Evolutionary conservation across 2,329 filamentous ascomycete genomes (phyloP).

Genomic region (Pseudogymnoascus sp.): DNA sequence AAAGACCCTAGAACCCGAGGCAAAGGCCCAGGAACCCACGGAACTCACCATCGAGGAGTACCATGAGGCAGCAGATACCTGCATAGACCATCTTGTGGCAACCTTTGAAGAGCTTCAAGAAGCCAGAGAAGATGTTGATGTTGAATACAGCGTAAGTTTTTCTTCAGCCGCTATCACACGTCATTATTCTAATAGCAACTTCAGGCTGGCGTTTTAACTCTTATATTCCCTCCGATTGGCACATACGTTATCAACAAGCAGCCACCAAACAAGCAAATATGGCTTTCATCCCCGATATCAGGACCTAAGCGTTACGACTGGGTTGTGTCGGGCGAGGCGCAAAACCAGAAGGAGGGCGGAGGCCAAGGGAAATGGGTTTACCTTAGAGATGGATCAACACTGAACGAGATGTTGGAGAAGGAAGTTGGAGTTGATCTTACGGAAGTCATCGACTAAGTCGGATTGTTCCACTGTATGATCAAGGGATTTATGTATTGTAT

Average conservation of each 20-base stretch:
- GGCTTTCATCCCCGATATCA: constrained; percentile 85
- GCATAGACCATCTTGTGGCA: constrained; percentile 52
- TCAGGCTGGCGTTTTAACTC: constrained; percentile 78
- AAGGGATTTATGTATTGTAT: constrained; percentile 2
- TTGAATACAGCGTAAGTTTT: constrained; percentile 74
- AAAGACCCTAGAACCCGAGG: constrained; percentile 35
- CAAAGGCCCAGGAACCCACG: constrained; percentile 47
- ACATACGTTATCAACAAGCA: constrained; percentile 98
- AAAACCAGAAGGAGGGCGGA: constrained; percentile 73
- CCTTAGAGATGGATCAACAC: constrained; percentile 68
- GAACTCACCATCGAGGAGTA: constrained; percentile 66
- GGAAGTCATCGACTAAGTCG: not conserved
- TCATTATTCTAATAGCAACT: constrained; percentile 14
- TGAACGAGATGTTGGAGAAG: constrained; percentile 64
- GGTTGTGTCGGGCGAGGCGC: constrained; percentile 65
- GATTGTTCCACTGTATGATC: not conserved
- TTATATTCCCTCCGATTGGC: constrained; percentile 62
- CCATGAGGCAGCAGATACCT: constrained; percentile 69
- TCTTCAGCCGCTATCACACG: constrained; percentile 9
- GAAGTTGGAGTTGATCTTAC: constrained; percentile 66
- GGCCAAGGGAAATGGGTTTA: constrained; percentile 79
- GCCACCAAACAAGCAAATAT: constrained; percentile 94
- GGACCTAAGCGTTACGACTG: constrained; percentile 95
- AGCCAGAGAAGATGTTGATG: constrained; percentile 66
- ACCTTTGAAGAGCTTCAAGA: constrained; percentile 72